Percentiles rank a stretch among this genome's conserved stretches.
These are phyloP conservation scores for Glycine soja DNA, from an alignment of 306 rosid species.

Conservation along the genomic window DNA sequence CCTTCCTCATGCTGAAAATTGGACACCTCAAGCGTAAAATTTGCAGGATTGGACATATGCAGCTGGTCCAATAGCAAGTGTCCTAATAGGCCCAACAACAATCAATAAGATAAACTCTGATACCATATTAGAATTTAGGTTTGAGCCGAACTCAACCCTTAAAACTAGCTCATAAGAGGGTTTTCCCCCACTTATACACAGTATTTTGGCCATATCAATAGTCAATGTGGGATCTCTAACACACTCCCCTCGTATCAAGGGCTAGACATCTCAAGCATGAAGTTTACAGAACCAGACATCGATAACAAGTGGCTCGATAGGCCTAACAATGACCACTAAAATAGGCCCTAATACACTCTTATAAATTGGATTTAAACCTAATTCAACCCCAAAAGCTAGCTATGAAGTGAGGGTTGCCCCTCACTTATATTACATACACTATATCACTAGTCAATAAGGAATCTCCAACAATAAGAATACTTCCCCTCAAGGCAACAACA, in stretches of 20 bases:
- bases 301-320: not conserved
- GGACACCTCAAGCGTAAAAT: too few relatives aligned
- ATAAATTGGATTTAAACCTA: not conserved
- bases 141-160: not conserved
- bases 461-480: conserved; percentile 24
- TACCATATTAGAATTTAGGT: not conserved
- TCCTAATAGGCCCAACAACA: too few relatives aligned
- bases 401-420: not conserved
- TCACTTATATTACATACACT: not conserved
- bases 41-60: too few relatives aligned
- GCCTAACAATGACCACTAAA: not conserved
- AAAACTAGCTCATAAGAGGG: not conserved
- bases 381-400: not conserved
- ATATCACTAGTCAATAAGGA: not conserved
- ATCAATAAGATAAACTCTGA: not conserved
- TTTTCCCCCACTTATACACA: too few relatives aligned
- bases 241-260: too few relatives aligned
- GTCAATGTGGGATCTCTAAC: not conserved
- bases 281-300: too few relatives aligned
- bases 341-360: not conserved
- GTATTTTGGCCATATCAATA: too few relatives aligned
- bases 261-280: not conserved
- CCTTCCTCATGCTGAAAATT: too few relatives aligned
- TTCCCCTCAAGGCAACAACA: conserved; percentile 45
- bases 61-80: too few relatives aligned